Evolutionary conservation across 2,329 filamentous ascomycete species (phyloP).

Genomic region (Penicillium sp.): DNA sequence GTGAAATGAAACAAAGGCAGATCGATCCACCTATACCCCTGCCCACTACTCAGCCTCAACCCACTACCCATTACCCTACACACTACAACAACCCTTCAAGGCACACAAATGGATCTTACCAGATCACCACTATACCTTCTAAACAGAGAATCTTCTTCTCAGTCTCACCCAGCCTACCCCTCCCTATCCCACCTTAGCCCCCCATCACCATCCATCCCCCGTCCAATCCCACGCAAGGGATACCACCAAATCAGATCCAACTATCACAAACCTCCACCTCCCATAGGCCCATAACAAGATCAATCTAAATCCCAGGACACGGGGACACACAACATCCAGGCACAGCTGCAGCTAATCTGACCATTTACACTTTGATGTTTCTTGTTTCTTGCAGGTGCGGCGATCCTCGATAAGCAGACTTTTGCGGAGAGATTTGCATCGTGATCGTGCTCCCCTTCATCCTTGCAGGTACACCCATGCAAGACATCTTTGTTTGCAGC

Average conservation of each 20-base stretch:
- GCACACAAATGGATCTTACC: constrained; percentile 2
- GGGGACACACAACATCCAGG: constrained; percentile 9
- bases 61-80: not conserved
- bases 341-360: not conserved
- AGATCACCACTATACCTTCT: not conserved
- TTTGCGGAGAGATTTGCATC: not conserved
- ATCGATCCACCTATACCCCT: not conserved
- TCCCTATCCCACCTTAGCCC: constrained; percentile 14
- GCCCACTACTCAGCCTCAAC: not conserved
- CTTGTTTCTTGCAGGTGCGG: not conserved
- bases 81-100: not conserved
- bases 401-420: not conserved
- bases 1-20: not conserved
- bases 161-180: constrained; percentile 5
- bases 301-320: constrained; percentile 10
- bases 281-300: constrained; percentile 20
- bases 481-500: constrained; percentile 31
- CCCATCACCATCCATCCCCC: not conserved
- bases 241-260: constrained; percentile 11
- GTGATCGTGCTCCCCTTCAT: not conserved
- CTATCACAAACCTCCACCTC: not conserved
- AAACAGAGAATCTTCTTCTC: not conserved
- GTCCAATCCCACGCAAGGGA: constrained; percentile 30
- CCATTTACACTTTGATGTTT: not conserved
- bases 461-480: constrained; percentile 17